A percentile compares a stretch with the other conserved stretches of the same genome.
These are phyloP conservation scores for Aspergillus pseudonomiae DNA, from an alignment of 2,329 filamentous ascomycete species.

Conservation along the genomic window DNA sequence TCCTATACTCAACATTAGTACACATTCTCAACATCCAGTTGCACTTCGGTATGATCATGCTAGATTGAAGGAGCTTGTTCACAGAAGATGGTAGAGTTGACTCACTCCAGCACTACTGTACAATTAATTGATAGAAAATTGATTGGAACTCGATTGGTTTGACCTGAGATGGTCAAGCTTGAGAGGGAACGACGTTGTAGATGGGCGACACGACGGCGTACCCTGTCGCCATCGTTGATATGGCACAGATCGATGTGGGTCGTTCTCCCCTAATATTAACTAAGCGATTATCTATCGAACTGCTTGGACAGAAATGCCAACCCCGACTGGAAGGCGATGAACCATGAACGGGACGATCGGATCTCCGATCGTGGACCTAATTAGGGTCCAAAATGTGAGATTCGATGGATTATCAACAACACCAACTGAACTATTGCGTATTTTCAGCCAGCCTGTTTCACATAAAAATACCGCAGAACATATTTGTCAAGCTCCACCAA, in stretches of 20 bases:
- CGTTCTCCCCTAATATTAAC: neutral
- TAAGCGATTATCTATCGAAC: neutral
- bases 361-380: slow-evolving; percentile 1
- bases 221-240: neutral
- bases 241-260: neutral
- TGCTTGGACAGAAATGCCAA: neutral
- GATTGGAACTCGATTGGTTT: neutral
- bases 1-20: neutral
- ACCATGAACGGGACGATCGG: slow-evolving; percentile 5
- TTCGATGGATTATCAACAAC: neutral
- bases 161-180: neutral
- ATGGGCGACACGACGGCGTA: neutral
- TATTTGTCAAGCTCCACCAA: neutral
- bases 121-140: neutral
- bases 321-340: neutral
- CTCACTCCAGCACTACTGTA: neutral
- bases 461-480: neutral
- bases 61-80: neutral
- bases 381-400: slow-evolving; percentile 4
- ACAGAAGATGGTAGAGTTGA: neutral
- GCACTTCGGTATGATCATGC: neutral
- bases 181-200: neutral
- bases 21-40: neutral
- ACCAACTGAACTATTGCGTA: slow-evolving; percentile 1
- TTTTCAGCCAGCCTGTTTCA: neutral